Conservation (phyloP, 2,329 filamentous ascomycete species). For the Periconia digitata region DNA sequence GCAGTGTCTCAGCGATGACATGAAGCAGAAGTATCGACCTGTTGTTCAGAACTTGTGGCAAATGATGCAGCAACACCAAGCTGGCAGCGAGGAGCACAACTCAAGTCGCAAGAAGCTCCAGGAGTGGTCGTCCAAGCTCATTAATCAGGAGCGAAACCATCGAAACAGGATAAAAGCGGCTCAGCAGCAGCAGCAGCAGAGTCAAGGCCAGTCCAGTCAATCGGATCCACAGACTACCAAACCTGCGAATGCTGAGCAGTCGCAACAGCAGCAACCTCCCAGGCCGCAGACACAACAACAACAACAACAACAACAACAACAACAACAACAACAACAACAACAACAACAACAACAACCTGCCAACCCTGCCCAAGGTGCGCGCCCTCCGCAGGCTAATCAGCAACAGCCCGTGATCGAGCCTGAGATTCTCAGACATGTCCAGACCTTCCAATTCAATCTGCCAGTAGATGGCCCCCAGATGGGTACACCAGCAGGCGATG, state of each 20-base stretch:
- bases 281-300: conserved; percentile 4
- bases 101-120: conserved; percentile 54
- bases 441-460: conserved; percentile 36
- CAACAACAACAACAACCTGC: conserved; percentile 10
- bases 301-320: conserved; percentile 6
- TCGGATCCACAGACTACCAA: conserved; percentile 29
- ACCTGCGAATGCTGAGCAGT: conserved; percentile 32
- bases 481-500: conserved; percentile 40
- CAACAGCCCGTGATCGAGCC: conserved; percentile 24
- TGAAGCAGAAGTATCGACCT: conserved; percentile 59
- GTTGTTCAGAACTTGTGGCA: conserved; percentile 59
- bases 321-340: conserved; percentile 22
- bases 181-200: conserved; percentile 18
- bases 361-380: conserved; percentile 12
- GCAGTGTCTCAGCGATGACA: conserved; percentile 50
- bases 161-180: conserved; percentile 39
- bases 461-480: conserved; percentile 27
- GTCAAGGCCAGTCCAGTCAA: conserved; percentile 24
- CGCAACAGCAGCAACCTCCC: conserved; percentile 11
- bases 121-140: conserved; percentile 54
- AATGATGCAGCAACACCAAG: conserved; percentile 51
- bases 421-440: conserved; percentile 41
- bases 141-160: conserved; percentile 50
- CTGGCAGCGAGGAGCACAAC: conserved; percentile 53
- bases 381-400: conserved; percentile 9